phyloP scores from a whole-genome alignment of 306 rosid genomes.

The Lathyrus sativus region DNA sequence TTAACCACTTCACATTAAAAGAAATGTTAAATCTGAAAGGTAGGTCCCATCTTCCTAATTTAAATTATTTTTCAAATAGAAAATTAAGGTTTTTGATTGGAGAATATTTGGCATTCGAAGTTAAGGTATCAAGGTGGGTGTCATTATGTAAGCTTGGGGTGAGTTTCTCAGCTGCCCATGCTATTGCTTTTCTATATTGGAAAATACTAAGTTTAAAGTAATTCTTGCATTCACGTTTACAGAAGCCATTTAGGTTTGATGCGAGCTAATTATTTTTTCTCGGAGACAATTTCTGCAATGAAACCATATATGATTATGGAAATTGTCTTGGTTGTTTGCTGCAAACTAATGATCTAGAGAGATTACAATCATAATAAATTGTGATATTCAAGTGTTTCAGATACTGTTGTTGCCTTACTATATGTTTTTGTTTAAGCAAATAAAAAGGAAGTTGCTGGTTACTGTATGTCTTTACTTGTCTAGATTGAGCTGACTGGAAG shows the following conservation, averaged over 20 bases:
- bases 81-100: constrained; percentile 22
- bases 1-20: background rate
- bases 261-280: background rate
- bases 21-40: constrained; percentile 17
- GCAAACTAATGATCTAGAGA: constrained; percentile 1
- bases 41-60: constrained; percentile 4
- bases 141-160: constrained; percentile 4
- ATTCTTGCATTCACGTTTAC: constrained; percentile 13
- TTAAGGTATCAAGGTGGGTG: constrained; percentile 23
- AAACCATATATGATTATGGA: constrained; percentile 10
- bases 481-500: constrained; percentile 75
- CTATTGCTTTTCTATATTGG: background rate
- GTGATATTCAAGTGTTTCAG: constrained; percentile 15
- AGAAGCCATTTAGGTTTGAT: constrained; percentile 2
- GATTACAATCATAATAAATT: constrained; percentile 21
- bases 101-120: constrained; percentile 28
- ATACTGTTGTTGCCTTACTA: constrained; percentile 11
- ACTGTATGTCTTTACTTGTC: constrained; percentile 30
- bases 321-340: constrained; percentile 12
- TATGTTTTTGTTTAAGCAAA: background rate
- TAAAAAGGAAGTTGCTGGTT: constrained; percentile 5
- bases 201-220: background rate
- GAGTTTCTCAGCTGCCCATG: constrained; percentile 9
- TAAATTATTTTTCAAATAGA: background rate
- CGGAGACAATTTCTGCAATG: background rate